Evolutionary conservation across 2,329 filamentous ascomycete species (phyloP), one percentile per base, ranked within the genome.

Genomic region (Emericellopsis atlantica): DNA sequence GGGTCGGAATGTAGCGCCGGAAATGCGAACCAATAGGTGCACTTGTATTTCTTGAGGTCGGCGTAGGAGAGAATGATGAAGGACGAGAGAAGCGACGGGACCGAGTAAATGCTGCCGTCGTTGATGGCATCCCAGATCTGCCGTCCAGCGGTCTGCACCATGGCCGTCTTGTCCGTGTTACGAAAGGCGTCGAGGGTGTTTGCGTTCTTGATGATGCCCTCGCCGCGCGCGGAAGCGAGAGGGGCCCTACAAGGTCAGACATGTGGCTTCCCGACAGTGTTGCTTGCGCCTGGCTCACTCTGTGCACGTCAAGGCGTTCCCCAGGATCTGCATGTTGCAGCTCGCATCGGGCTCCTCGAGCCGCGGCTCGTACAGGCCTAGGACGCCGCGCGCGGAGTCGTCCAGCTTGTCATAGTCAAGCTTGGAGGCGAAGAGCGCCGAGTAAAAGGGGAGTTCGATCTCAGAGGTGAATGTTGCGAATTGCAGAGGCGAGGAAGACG

Each of bases 71-170:
- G 77, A 44, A 93, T 79, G 22, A 85, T 74, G 59, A 95, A 96
- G 6, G 86, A 92, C 5, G 87, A 80, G 15, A 98, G 77, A 2
- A 96, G 73, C 5, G 90, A 95, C 3, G 92, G 92, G 39, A 90
- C 85, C 9, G 88, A 92, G 63, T 94, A 96, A 50, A 98, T 95
- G 33, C 86, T 93, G 43, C 89, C 90, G 62, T 98, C 92, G 49
- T 88, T 82, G 54, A 98, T 95, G 22, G 92, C 90, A 60, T 96
- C 88, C 90, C 90, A 96, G 46, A 98, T 88, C 83, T 93, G n/a
- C 23, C 37, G 36, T 10, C 82, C 90, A 32, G 86, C 81, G 46
- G 81, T 80, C 46, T 85, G 77, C 37, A 96, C 71, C 60, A 94
- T 79, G 29, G 79, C 78, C 10, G 71, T 59, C 58, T 90, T 92